Percentiles rank a stretch among this genome's conserved stretches.
Conservation (phyloP, 2,329 filamentous ascomycete genomes). For the Phialophora chinensis region DNA sequence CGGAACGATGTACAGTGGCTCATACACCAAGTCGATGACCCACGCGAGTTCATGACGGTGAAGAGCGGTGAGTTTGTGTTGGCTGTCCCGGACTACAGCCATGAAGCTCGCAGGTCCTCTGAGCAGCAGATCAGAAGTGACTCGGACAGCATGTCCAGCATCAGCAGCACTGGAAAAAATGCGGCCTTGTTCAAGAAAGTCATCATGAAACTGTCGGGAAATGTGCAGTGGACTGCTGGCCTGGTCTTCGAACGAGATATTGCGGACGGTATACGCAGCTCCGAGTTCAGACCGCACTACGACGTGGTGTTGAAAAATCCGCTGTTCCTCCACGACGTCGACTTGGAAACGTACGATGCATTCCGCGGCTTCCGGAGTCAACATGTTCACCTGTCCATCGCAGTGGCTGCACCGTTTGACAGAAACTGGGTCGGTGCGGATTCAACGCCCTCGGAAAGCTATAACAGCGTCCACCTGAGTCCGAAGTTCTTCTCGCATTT, state of each 20-base stretch:
- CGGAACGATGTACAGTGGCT: constrained; percentile 89
- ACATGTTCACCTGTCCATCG: constrained; percentile 93
- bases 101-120: constrained; percentile 75
- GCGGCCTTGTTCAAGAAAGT: constrained; percentile 96
- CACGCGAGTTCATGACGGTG: constrained; percentile 91
- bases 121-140: constrained; percentile 49
- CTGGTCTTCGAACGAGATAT: constrained; percentile 90
- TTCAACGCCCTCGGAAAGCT: constrained; percentile 79
- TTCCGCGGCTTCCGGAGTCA: constrained; percentile 95
- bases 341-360: constrained; percentile 75
- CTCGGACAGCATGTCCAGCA: constrained; percentile 63
- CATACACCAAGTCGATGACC: constrained; percentile 82
- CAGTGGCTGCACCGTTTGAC: constrained; percentile 83
- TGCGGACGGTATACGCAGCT: constrained; percentile 73
- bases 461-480: constrained; percentile 94
- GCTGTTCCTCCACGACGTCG: constrained; percentile 66
- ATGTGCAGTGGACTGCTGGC: constrained; percentile 89
- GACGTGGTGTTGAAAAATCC: constrained; percentile 85
- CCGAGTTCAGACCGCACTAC: constrained; percentile 91
- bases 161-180: constrained; percentile 68
- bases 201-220: constrained; percentile 96
- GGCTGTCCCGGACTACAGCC: constrained; percentile 90
- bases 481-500: constrained; percentile 98
- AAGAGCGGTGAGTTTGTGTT: constrained; percentile 95
- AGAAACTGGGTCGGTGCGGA: constrained; percentile 83